phyloP scores from a whole-genome alignment of 2,329 filamentous ascomycete species.

The Colletotrichum brevisporum region DNA sequence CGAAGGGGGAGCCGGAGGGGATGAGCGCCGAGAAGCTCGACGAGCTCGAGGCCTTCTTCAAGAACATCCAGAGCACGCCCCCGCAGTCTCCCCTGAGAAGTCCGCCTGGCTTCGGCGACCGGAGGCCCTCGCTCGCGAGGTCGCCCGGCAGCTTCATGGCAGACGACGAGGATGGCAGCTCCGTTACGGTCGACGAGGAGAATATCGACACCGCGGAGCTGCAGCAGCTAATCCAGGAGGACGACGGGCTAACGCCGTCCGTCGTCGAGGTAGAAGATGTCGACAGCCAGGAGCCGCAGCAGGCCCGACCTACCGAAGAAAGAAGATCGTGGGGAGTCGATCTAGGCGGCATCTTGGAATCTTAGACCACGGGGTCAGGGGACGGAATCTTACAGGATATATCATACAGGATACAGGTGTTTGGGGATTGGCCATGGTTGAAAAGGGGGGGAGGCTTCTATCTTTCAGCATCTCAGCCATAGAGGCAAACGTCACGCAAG shows the following conservation, averaged over 20 bases:
- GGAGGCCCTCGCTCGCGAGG: slow-evolving; percentile 1
- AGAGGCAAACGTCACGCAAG: too few species aligned
- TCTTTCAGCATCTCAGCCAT: too few species aligned
- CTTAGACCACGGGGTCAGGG: neutral
- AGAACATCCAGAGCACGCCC: neutral
- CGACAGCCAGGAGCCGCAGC: neutral
- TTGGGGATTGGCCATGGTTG: neutral
- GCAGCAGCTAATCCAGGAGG: slow-evolving; percentile 10
- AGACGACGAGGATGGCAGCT: neutral
- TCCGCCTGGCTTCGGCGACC: neutral
- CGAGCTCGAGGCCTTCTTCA: neutral
- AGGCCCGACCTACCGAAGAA: too few species aligned
- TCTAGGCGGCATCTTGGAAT: slow-evolving; percentile 14
- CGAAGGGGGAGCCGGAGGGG: neutral
- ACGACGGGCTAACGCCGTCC: neutral
- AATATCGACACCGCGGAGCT: neutral
- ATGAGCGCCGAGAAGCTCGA: neutral
- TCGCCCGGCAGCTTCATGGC: neutral
- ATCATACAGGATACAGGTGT: neutral
- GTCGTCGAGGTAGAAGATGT: too few species aligned
- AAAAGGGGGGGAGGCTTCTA: neutral
- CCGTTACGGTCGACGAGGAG: neutral
- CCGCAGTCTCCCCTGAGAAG: neutral
- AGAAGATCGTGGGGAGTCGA: slow-evolving; percentile 9
- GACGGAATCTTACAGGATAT: too few species aligned